Conservation (phyloP, 2,329 filamentous ascomycete species). For the Rutstroemia sp. region DNA sequence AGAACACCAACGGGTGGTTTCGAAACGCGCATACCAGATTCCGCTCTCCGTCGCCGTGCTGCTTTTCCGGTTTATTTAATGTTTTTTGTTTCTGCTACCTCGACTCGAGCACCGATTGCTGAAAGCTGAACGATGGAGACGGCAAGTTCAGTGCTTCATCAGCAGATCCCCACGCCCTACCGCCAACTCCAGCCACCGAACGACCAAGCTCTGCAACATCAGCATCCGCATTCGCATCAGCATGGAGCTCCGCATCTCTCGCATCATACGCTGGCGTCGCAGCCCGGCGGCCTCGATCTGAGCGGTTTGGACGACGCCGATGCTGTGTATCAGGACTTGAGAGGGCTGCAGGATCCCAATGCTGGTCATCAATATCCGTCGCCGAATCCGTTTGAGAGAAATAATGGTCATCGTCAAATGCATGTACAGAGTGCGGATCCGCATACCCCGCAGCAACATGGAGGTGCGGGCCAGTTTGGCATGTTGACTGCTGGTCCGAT, state of each 20-base stretch:
- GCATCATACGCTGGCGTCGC: slow-evolving; percentile 30
- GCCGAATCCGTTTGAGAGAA: slow-evolving; percentile 31
- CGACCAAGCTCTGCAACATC: slow-evolving; percentile 28
- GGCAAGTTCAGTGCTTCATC: slow-evolving; percentile 24
- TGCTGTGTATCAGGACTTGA: slow-evolving; percentile 32
- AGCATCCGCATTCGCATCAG: slow-evolving; percentile 23
- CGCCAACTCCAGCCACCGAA: slow-evolving; percentile 27
- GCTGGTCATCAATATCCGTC: slow-evolving; percentile 28
- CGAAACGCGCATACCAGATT: slow-evolving; percentile 12
- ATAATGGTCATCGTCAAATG: slow-evolving; percentile 26
- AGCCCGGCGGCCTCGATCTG: slow-evolving; percentile 32
- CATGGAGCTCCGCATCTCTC: slow-evolving; percentile 27
- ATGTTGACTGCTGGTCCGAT: slow-evolving; percentile 34
- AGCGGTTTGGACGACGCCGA: slow-evolving; percentile 35
- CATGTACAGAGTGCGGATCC: slow-evolving; percentile 27
- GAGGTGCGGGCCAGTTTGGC: slow-evolving; percentile 37
- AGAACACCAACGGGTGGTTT: slow-evolving; percentile 16
- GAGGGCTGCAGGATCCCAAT: slow-evolving; percentile 30
- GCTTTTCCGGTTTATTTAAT: too few relatives aligned
- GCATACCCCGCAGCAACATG: slow-evolving; percentile 32
- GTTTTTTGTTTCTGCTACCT: too few relatives aligned
- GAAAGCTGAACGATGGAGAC: slow-evolving; percentile 22
- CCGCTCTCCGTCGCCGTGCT: slow-evolving; percentile 8
- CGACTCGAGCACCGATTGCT: slow-evolving; percentile 3
- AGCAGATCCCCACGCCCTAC: slow-evolving; percentile 26